Evolutionary conservation across 306 rosid genomes (phyloP).

Genomic region (Prunus salicina): DNA sequence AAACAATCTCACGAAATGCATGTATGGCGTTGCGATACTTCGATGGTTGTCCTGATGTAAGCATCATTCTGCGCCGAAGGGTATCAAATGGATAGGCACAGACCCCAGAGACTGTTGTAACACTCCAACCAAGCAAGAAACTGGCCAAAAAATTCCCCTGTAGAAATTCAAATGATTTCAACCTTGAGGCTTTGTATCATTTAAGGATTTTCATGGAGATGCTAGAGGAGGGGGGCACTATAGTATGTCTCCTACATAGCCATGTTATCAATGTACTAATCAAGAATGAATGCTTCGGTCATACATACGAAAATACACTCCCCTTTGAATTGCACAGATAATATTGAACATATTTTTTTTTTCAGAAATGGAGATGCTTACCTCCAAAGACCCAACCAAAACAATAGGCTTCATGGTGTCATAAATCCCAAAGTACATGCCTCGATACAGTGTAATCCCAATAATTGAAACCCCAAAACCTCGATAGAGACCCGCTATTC

Average conservation of each 20-base stretch:
- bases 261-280: background rate
- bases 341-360: background rate
- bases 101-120: conserved; percentile 73
- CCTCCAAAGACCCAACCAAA: conserved; percentile 87
- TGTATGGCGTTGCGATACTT: conserved; percentile 67
- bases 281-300: background rate
- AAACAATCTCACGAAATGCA: conserved; percentile 72
- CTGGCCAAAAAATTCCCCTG: conserved; percentile 91
- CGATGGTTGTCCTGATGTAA: conserved; percentile 76
- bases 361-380: conserved; percentile 30
- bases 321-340: background rate
- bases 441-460: conserved; percentile 89
- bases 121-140: conserved; percentile 93
- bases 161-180: conserved; percentile 18
- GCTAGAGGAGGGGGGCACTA: no score
- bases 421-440: conserved; percentile 95
- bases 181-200: background rate
- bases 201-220: no score
- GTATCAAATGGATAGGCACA: conserved; percentile 98
- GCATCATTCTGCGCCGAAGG: conserved; percentile 87
- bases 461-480: conserved; percentile 86
- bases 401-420: conserved; percentile 88
- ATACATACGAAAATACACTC: background rate
- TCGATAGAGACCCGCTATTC: conserved; percentile 77
- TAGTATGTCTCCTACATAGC: no score